Evolutionary conservation across 2,329 filamentous ascomycete species (phyloP).

Genomic region (Microascus cirrosus): DNA sequence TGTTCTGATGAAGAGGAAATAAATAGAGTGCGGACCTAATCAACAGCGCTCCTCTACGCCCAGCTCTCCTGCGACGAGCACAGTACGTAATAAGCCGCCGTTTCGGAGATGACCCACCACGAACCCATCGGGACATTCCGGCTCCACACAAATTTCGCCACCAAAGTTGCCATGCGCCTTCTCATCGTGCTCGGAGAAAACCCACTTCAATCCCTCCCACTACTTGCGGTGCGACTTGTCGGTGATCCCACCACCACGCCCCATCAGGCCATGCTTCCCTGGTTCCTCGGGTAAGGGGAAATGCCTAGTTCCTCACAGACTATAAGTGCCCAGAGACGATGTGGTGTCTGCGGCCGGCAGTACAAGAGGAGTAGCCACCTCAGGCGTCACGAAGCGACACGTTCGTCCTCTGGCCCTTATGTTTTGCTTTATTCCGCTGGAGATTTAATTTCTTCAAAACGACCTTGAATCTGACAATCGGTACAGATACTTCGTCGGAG

Average conservation of each 20-base stretch:
- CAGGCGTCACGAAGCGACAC: slow-evolving; percentile 1
- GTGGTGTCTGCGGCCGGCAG: slow-evolving; percentile 1
- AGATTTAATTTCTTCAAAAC: not conserved
- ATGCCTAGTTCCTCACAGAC: not conserved
- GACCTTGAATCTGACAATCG: not conserved
- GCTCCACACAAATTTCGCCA: not conserved
- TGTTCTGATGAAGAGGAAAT: too few species aligned
- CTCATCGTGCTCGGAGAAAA: not conserved
- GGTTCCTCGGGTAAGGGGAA: not conserved
- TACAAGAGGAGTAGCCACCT: slow-evolving; percentile 4
- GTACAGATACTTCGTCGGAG: not conserved
- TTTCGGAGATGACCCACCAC: not conserved
- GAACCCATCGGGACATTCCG: slow-evolving; percentile 3
- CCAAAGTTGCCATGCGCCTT: not conserved
- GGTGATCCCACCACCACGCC: not conserved
- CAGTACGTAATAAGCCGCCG: too few species aligned
- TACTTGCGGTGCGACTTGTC: not conserved
- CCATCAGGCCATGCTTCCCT: not conserved
- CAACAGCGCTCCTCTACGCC: too few species aligned
- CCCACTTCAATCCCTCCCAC: not conserved
- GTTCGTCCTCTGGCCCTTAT: not conserved
- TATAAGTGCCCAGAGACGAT: not conserved
- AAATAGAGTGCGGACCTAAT: too few species aligned
- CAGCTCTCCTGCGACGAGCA: too few species aligned
- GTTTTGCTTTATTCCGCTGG: not conserved